Evolutionary conservation across 2,329 filamentous ascomycete species (phyloP).

Genomic region (Paraphoma sp.): DNA sequence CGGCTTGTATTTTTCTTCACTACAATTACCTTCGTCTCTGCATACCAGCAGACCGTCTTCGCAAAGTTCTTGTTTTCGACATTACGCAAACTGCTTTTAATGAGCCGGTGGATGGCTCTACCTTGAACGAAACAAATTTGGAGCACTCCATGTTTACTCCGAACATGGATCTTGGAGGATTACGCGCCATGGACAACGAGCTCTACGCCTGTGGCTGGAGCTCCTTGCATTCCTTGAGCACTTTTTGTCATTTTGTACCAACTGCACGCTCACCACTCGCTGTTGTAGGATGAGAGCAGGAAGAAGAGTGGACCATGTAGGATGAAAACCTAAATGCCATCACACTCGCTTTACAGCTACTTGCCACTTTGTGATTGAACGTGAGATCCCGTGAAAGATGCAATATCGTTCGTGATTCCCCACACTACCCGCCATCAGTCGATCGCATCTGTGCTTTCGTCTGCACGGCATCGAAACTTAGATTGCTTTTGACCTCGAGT

Average conservation of each 20-base stretch:
- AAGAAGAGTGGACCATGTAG: conserved; percentile 32
- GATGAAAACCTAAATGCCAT: conserved; percentile 46
- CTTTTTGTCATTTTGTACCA: conserved; percentile 22
- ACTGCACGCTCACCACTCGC: conserved; percentile 14
- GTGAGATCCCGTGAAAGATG: no score
- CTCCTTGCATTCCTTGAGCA: conserved; percentile 44
- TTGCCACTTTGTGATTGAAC: background rate
- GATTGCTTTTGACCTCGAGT: background rate
- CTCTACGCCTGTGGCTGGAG: conserved; percentile 44
- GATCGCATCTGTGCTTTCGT: background rate
- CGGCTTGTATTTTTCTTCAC: conserved; percentile 27
- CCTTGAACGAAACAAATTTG: conserved; percentile 10
- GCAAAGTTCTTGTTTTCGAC: conserved; percentile 31
- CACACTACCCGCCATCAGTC: background rate
- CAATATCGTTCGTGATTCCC: conserved; percentile 2
- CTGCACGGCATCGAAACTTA: no score
- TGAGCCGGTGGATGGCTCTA: conserved; percentile 40
- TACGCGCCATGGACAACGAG: conserved; percentile 36
- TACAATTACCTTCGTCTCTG: conserved; percentile 43
- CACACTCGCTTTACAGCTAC: conserved; percentile 40
- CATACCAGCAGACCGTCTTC: conserved; percentile 33
- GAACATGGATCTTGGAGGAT: conserved; percentile 16
- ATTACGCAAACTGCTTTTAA: conserved; percentile 43
- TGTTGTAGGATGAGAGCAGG: conserved; percentile 11
- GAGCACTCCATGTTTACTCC: conserved; percentile 10